Evolutionary conservation across 2,329 filamentous ascomycete species (phyloP), one percentile per base, ranked within the genome.

Genomic region (Huntiella decipiens): DNA sequence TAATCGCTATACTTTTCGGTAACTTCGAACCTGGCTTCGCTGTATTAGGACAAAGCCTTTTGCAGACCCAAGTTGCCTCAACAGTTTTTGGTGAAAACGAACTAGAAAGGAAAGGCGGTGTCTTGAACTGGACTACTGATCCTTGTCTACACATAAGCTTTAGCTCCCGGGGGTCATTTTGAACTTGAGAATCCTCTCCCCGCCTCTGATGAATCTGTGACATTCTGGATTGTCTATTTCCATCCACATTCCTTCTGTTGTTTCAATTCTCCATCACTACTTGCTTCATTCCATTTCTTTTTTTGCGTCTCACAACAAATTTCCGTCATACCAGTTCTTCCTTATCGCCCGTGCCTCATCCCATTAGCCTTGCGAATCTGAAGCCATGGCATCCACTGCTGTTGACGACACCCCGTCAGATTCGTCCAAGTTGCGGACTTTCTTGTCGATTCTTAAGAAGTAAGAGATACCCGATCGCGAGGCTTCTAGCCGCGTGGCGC

Each of bases 371-470:
- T 28, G 22, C 22, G 22, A 28, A 28, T 28, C 22, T 28, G 33
- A 16, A 15, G 42, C 32, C 36, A 49, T 49, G 47, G 47, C 47
- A 28, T 43, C 47, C 19, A 38, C 43, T 34, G 43, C 40, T 19
- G 48, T 36, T 33, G 48, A 50, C 32, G 44, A 50, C 17, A 46
- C 44, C 17, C 47, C 39, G 38, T 46, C 47, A 16, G 47, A 49
- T 38, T 36, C 41, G 15, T 46, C 44, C 31, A 46, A 47, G 42
- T 36, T 50, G 31, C 28, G 42, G 33, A 50, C 48, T 12, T 50
- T 50, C 35, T 37, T 47, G 19, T 47, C 48, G 19, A 47, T 50
- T 38, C 17, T 50, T 31, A 46, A 44, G 45, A 50, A 50, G 44
- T 50, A 47, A 50, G 44, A 36, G 33, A 37, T 39, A 36, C 40